A percentile compares a stretch with the other conserved stretches of the same genome.
Conservation (phyloP, 768 basidiomycete species). For the Nidularia pulvinata region DNA sequence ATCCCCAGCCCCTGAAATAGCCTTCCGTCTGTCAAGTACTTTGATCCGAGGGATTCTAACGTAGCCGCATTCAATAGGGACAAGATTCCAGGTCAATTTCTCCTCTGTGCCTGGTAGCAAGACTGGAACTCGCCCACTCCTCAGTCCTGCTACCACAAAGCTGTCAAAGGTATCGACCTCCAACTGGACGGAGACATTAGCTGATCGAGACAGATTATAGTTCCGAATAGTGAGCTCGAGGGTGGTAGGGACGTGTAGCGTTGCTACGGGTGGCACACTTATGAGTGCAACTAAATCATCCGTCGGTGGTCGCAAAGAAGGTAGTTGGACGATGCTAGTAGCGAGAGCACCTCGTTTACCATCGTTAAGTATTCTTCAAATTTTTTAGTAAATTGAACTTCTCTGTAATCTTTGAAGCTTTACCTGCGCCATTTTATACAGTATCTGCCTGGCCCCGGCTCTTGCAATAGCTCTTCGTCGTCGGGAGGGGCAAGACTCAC, state of each 20-base stretch:
- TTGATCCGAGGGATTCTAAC: constrained; percentile 60
- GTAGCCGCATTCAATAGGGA: constrained; percentile 76
- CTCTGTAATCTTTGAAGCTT: neutral
- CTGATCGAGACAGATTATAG: constrained; percentile 58
- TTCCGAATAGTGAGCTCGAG: constrained; percentile 68
- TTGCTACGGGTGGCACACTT: constrained; percentile 58
- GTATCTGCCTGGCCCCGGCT: constrained; percentile 55
- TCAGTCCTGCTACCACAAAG: constrained; percentile 83
- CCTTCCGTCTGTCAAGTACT: constrained; percentile 52
- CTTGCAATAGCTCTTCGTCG: constrained; percentile 31
- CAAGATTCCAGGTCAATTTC: constrained; percentile 61
- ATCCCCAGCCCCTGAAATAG: constrained; percentile 19
- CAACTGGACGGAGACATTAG: constrained; percentile 69
- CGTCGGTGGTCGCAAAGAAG: constrained; percentile 55
- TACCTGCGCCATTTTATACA: constrained; percentile 69
- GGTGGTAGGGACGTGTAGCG: constrained; percentile 58
- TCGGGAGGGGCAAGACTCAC: constrained; percentile 44
- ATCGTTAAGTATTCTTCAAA: constrained; percentile 40
- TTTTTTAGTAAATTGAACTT: neutral
- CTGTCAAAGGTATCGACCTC: constrained; percentile 67
- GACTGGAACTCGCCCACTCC: constrained; percentile 64
- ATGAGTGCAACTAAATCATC: constrained; percentile 70
- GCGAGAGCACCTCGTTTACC: constrained; percentile 42
- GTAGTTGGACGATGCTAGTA: constrained; percentile 57
- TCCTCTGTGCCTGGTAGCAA: constrained; percentile 78